Evolutionary conservation across 2,329 filamentous ascomycete genomes (phyloP), one percentile per base, ranked within the genome.

Genomic region (Scedosporium dehoogii): DNA sequence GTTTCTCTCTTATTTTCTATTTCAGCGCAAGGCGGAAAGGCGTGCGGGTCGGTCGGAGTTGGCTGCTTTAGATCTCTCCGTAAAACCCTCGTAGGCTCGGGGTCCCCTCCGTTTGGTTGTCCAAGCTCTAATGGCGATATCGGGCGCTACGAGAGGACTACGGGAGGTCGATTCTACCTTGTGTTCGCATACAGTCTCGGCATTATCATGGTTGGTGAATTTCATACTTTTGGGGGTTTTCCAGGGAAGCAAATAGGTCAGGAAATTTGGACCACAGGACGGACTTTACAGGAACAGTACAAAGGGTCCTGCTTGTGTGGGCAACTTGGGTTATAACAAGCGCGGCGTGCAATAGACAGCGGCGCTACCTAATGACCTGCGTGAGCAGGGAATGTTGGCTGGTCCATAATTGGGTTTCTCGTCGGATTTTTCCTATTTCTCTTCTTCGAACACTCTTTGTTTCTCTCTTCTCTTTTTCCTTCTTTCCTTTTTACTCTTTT

Each of bases 381-480:
- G 59, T 61, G 48, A 51, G 59, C 59, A 56, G 59, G 59, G 33
- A 61, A 60, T 29, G 60, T 58, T 62, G 60, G 60, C 60, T 62
- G 60, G 60, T 62, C 60, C 60, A 62, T 58, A 58, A 53, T 33
- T 48, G 53, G 38, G 53, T 44, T 58, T 57, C 53, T 51, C 51
- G 29, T 57, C 44, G 51, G 53, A 48, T 29, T 57, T 58, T 58
- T n/a, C 25, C 44, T 55, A 38, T 48, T 44, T 51, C 42, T 56
- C 29, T 12, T 48, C 46, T 58, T 62, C 38, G 29, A 42, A 18
- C 48, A 55, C 46, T 56, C 16, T 48, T 61, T 38, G 16, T n/a
- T 58, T 79, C 79, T 79, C 73, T 67, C 78, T 75, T 77, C 69
- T 76, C 61, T 58, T 42, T 58, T 64, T 64, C 62, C 64, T 66